A percentile compares a stretch with the other conserved stretches of the same genome.
Conservation (phyloP, 345 rosid genomes). For the Eucalyptus marginata region DNA sequence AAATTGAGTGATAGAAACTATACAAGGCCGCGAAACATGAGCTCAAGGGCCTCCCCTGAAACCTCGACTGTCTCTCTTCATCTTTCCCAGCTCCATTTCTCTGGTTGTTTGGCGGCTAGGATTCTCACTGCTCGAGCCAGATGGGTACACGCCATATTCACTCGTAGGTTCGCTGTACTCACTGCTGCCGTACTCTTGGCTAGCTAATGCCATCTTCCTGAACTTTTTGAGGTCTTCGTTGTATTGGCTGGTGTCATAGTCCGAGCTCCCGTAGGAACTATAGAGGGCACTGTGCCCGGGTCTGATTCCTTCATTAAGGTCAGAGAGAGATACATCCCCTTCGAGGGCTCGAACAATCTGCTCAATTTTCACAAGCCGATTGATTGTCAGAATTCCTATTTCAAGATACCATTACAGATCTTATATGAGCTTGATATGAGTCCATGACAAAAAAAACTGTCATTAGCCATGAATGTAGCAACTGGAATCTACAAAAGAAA, state of each 20-base stretch:
- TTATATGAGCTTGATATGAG: not conserved
- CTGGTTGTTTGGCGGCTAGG: conserved; percentile 21
- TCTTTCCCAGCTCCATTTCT: conserved; percentile 70
- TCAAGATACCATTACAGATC: not conserved
- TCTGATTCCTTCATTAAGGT: conserved; percentile 66
- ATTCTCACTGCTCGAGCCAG: conserved; percentile 76
- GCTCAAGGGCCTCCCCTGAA: conserved; percentile 29
- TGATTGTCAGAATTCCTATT: not conserved
- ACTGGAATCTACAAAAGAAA: not conserved
- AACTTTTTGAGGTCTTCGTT: conserved; percentile 74
- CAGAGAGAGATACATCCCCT: conserved; percentile 75
- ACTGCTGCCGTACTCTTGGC: conserved; percentile 63
- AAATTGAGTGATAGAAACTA: not conserved
- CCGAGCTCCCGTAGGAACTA: conserved; percentile 71
- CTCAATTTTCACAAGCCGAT: not conserved
- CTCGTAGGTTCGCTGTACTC: conserved; percentile 74
- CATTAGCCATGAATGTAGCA: not conserved
- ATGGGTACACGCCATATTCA: conserved; percentile 68
- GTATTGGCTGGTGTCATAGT: conserved; percentile 68
- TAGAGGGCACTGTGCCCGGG: conserved; percentile 47
- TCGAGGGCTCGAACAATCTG: conserved; percentile 87
- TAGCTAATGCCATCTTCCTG: conserved; percentile 56
- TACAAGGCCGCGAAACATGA: not conserved
- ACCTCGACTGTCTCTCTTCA: conserved; percentile 40
- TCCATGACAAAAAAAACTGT: not conserved